phyloP scores from a whole-genome alignment of 2,329 filamentous ascomycete species.

The Fusarium sp. region DNA sequence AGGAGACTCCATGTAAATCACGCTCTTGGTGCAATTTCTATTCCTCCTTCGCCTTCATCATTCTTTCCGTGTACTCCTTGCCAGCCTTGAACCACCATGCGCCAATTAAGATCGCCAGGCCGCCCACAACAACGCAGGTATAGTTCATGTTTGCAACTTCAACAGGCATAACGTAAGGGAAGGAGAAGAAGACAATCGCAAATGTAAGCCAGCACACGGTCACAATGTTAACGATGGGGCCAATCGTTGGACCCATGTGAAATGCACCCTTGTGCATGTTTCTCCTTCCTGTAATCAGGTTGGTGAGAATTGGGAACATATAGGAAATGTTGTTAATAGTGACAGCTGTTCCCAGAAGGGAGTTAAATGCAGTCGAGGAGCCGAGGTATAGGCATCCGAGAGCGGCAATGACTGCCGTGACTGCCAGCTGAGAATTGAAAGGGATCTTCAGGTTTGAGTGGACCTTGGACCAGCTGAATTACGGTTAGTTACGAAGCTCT shows the following conservation, averaged over 20 bases:
- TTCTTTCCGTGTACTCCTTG: neutral
- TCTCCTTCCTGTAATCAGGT: neutral
- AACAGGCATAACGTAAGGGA: conserved; percentile 15
- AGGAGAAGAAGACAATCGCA: conserved; percentile 12
- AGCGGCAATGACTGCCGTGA: neutral
- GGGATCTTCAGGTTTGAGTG: neutral
- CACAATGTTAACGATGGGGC: neutral
- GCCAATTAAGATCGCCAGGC: neutral
- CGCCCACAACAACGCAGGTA: conserved; percentile 9
- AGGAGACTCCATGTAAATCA: no score
- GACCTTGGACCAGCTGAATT: conserved; percentile 1
- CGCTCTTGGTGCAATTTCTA: neutral
- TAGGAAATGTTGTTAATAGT: conserved; percentile 15
- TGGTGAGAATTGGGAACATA: conserved; percentile 9
- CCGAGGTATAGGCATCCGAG: conserved; percentile 9
- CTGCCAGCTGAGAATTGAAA: neutral
- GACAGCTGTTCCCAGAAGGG: conserved; percentile 2
- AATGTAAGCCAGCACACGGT: conserved; percentile 1
- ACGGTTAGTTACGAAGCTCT: accelerated
- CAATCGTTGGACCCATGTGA: neutral
- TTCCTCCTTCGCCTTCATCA: conserved; percentile 4
- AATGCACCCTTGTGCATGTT: conserved; percentile 18
- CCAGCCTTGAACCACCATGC: conserved; percentile 1
- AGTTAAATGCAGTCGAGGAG: conserved; percentile 14
- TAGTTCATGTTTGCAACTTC: conserved; percentile 20